Evolutionary conservation across 2,329 filamentous ascomycete genomes (phyloP).

Genomic region (Verticillium nonalfalfae): DNA sequence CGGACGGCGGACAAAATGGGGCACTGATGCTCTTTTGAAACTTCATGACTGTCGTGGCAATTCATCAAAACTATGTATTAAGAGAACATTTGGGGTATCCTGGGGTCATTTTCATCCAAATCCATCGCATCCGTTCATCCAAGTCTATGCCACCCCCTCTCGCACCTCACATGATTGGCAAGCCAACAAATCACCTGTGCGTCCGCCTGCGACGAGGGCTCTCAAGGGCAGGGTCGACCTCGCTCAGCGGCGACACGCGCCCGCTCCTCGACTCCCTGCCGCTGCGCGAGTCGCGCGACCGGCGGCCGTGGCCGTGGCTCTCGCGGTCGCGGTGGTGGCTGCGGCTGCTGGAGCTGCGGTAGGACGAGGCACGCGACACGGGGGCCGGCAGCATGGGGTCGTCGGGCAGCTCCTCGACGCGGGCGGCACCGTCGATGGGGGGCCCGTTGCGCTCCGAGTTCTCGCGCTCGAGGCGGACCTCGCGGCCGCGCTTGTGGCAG

Average conservation of each 20-base stretch:
- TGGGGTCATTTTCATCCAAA: neutral
- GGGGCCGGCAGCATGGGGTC: slow-evolving; percentile 35
- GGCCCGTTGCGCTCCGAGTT: slow-evolving; percentile 21
- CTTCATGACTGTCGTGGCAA: neutral
- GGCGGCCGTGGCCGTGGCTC: neutral
- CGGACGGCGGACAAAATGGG: no score
- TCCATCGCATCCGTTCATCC: neutral
- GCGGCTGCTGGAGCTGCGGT: slow-evolving; percentile 12
- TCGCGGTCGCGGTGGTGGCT: slow-evolving; percentile 1
- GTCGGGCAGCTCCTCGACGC: slow-evolving; percentile 44
- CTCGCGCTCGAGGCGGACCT: slow-evolving; percentile 65
- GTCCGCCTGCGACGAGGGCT: neutral
- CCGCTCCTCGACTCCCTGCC: neutral
- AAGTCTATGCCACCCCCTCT: neutral
- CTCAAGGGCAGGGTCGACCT: neutral
- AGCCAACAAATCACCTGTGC: neutral
- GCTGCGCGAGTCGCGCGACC: neutral
- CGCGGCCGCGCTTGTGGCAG: slow-evolving; percentile 89
- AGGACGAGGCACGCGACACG: slow-evolving; percentile 8
- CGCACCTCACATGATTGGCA: neutral
- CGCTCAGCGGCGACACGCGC: neutral
- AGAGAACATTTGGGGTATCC: neutral
- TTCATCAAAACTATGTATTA: neutral
- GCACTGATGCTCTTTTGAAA: neutral
- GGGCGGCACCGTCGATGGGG: slow-evolving; percentile 27